These are phyloP conservation scores for Fusarium piperis DNA, from an alignment of 2,329 filamentous ascomycete species.

Conservation along the genomic window DNA sequence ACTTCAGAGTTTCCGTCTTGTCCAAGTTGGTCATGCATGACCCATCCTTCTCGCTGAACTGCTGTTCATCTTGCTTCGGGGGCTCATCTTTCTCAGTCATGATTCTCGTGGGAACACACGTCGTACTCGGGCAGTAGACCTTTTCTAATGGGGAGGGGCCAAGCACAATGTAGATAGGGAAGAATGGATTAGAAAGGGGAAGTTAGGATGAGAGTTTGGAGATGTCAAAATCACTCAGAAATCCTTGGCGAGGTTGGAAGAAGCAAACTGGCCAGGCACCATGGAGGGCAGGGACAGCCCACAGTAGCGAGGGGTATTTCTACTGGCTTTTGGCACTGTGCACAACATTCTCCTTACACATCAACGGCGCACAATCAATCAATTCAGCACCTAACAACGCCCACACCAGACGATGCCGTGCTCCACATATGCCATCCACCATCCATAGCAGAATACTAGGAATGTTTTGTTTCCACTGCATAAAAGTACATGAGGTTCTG, in stretches of 20 bases:
- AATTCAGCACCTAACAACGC: no score
- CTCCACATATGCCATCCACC: neutral
- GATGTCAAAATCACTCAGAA: neutral
- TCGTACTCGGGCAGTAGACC: slow-evolving; percentile 35
- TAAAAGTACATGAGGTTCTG: no score
- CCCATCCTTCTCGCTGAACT: neutral
- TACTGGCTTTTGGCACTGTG: no score
- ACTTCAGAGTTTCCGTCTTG: neutral
- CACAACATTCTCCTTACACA: no score
- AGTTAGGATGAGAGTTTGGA: neutral
- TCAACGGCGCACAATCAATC: no score
- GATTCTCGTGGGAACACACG: neutral
- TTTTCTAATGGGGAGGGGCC: slow-evolving; percentile 15
- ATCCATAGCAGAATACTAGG: neutral
- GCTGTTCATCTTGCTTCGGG: neutral
- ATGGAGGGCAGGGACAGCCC: no score
- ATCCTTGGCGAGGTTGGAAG: neutral
- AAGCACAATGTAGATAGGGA: neutral
- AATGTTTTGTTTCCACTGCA: neutral
- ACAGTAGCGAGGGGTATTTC: no score
- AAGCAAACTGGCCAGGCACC: no score
- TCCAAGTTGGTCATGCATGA: neutral
- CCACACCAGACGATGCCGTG: no score
- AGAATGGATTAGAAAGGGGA: neutral
- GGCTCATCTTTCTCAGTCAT: neutral